phyloP scores from a whole-genome alignment of 2,329 filamentous ascomycete genomes.

The Catunica adiposa region DNA sequence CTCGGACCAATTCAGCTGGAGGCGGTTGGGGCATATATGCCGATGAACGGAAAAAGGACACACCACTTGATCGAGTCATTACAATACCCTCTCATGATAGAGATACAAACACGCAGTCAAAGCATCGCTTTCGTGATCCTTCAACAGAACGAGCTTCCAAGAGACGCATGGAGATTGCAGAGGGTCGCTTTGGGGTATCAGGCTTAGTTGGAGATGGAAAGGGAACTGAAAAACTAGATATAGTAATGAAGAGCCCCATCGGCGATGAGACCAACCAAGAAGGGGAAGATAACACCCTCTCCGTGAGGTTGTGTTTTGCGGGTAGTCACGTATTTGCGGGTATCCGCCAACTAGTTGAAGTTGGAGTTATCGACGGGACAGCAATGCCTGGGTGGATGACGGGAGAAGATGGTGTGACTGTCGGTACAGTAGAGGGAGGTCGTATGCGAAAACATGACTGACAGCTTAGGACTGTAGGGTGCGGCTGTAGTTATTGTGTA shows the following conservation, averaged over 20 bases:
- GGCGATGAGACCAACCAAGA: constrained; percentile 6
- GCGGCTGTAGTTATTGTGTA: not conserved
- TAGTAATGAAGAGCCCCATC: constrained; percentile 26
- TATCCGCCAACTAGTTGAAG: constrained; percentile 59
- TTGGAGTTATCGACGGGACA: constrained; percentile 57
- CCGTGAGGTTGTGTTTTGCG: constrained; percentile 51
- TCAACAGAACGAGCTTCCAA: constrained; percentile 27
- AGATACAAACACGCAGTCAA: constrained; percentile 15
- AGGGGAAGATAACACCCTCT: constrained; percentile 22
- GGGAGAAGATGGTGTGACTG: constrained; percentile 65
- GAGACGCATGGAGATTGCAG: constrained; percentile 42
- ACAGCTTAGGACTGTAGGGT: too few relatives aligned
- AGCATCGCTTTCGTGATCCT: not conserved
- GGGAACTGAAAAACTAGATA: constrained; percentile 44
- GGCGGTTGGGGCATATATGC: constrained; percentile 71
- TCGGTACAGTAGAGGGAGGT: constrained; percentile 51
- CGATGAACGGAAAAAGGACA: constrained; percentile 38
- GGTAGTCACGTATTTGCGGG: constrained; percentile 70
- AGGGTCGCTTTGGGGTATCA: constrained; percentile 53
- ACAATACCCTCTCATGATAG: constrained; percentile 26
- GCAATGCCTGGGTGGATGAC: constrained; percentile 85
- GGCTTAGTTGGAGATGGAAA: constrained; percentile 38
- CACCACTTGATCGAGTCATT: constrained; percentile 36
- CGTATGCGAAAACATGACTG: constrained; percentile 40
- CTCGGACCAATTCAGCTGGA: constrained; percentile 52